phyloP scores from a whole-genome alignment of 129 eudicot species.

The Chrysanthemum lavandulifolium region DNA sequence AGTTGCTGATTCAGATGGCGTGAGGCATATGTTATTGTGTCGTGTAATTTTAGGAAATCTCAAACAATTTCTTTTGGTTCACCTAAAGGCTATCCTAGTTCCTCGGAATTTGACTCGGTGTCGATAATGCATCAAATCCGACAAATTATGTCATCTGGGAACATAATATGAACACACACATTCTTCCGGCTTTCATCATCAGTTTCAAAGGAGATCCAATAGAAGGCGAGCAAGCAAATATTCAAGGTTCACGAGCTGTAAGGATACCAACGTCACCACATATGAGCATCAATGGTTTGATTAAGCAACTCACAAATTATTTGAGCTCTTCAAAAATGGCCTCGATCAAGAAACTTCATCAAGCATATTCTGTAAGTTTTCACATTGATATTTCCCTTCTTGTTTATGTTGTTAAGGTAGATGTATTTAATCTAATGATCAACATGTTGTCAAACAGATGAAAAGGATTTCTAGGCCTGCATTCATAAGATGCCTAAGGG shows the following conservation, averaged over 20 bases:
- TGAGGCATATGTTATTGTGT: conserved; percentile 34
- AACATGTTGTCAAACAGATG: conserved; percentile 2
- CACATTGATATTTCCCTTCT: background rate
- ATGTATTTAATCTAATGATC: background rate
- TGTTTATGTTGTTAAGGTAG: background rate
- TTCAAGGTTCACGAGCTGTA: background rate
- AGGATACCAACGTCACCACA: conserved; percentile 28
- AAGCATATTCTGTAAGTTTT: conserved; percentile 27
- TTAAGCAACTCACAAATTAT: conserved; percentile 23
- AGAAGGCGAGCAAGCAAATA: conserved; percentile 10
- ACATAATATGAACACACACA: conserved; percentile 31
- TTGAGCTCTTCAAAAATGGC: conserved; percentile 32
- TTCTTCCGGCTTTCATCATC: conserved; percentile 29
- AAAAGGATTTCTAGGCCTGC: conserved; percentile 15
- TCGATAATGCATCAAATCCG: conserved; percentile 23
- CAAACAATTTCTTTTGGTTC: conserved; percentile 11
- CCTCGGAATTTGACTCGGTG: conserved; percentile 25
- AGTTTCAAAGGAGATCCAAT: conserved; percentile 22
- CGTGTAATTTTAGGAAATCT: conserved; percentile 30
- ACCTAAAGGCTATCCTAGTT: conserved; percentile 22
- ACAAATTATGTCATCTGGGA: conserved; percentile 38
- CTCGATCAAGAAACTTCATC: conserved; percentile 19
- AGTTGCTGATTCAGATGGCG: conserved; percentile 26
- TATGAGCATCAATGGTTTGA: conserved; percentile 25
- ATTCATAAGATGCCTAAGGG: conserved; percentile 25